phyloP scores from a whole-genome alignment of 148 eudicot genomes.

The Diospyros kaki region DNA sequence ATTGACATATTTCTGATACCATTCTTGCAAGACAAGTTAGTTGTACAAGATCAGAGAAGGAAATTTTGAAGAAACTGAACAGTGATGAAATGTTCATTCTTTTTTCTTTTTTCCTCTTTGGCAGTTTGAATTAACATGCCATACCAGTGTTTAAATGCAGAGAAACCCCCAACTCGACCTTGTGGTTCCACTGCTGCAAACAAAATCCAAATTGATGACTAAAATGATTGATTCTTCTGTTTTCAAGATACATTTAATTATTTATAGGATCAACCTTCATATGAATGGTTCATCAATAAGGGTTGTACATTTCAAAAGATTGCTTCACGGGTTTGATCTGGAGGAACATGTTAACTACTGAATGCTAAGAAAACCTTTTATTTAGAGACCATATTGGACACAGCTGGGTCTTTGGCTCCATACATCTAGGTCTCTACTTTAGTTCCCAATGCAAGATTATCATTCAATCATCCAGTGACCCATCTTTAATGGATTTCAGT shows the following conservation, averaged over 20 bases:
- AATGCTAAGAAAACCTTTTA: background rate
- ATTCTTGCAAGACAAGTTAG: background rate
- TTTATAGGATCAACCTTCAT: background rate
- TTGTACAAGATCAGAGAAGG: too few relatives aligned
- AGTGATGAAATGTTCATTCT: background rate
- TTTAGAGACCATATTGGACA: background rate
- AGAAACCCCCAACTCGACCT: background rate
- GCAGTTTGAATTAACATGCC: background rate
- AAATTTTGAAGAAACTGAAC: background rate
- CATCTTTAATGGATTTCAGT: too few relatives aligned
- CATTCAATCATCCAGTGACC: too few relatives aligned
- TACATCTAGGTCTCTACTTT: background rate
- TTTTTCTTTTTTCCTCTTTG: background rate
- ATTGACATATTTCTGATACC: slow-evolving; percentile 18
- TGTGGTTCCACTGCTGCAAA: background rate
- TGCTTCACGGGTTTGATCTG: background rate
- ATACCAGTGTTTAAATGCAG: background rate
- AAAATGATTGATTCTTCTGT: background rate
- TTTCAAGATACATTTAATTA: background rate
- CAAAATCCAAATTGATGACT: background rate
- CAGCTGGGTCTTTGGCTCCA: background rate
- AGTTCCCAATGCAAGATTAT: background rate
- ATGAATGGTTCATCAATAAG: background rate
- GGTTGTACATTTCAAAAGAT: background rate
- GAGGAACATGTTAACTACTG: background rate